Base-by-base conservation (phyloP, 768 basidiomycete species). In the Boletus insuetus region DNA sequence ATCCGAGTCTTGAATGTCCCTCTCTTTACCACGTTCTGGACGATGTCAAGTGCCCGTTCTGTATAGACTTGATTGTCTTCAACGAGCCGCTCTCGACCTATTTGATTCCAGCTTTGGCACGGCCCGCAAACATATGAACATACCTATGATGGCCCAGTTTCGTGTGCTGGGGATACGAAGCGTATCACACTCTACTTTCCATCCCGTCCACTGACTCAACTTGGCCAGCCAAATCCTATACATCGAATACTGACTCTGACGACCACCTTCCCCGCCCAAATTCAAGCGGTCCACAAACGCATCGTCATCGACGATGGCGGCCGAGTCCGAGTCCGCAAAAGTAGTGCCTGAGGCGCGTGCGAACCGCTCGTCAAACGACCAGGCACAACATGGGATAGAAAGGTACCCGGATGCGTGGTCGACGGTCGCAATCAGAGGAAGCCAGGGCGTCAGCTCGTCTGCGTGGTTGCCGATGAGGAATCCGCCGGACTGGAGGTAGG, bases 401-500 rank as follows among this genome's bases (percentile, higher is more conserved):
- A 92, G 69, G 62, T 89, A 90, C 6, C 89, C 90, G 0, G 84
- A 81, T 0, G 85, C 82, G 4, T 67, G 62, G 34, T 79, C 73
- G 14, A 86, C 59, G 1, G 87, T 84, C 0, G 94, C 82, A 6
- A 97, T 74, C 2, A 97, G 79, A 0, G 96, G 92, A 0, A 94
- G 69, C 95, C 95, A 98, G 0, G 96, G 96, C 22, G 95, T 95
- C 17, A 98, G 77, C 63, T 98, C 96, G 73, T 98, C 96, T 0
- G 95, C 89, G 69, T 98, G 96, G 73, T 98, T 98, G 10, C 91
- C 94, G 47, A 98, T 89, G 54, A 98, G 72, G 73, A 97, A 98
- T 3, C 77, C 72, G 1, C 78, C 83, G 0, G 75, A 73, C 9
- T 64, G 65, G 48, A 83, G 67, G 46, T 69, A 68, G 26, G 74